phyloP scores from a whole-genome alignment of 2,329 filamentous ascomycete species.

The Exophiala bonariae region DNA sequence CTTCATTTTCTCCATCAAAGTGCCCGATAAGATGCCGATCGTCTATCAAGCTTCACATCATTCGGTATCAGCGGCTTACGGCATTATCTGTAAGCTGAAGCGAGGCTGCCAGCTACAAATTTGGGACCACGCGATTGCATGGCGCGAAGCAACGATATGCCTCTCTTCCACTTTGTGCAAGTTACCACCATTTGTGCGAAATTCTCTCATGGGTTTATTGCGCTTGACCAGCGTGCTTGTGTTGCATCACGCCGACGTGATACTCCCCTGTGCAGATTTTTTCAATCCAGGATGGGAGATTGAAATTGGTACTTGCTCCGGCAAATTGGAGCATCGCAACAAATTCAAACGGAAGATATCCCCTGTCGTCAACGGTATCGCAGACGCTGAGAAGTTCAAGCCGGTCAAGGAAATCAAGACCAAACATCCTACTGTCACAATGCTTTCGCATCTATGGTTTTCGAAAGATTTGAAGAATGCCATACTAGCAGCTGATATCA shows the following conservation, averaged over 20 bases:
- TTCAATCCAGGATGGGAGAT: slow-evolving; percentile 66
- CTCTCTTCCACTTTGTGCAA: slow-evolving; percentile 52
- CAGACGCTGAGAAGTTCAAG: slow-evolving; percentile 63
- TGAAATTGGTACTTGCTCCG: slow-evolving; percentile 61
- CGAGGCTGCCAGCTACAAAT: slow-evolving; percentile 61
- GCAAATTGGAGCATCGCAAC: slow-evolving; percentile 57
- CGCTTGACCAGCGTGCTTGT: slow-evolving; percentile 49
- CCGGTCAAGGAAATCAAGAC: slow-evolving; percentile 61
- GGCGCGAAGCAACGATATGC: slow-evolving; percentile 57
- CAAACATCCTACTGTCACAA: slow-evolving; percentile 61
- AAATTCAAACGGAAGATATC: slow-evolving; percentile 62
- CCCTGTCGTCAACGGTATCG: slow-evolving; percentile 65
- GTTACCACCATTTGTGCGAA: slow-evolving; percentile 51
- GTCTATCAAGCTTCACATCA: slow-evolving; percentile 66
- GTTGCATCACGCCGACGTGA: slow-evolving; percentile 59
- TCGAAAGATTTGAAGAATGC: slow-evolving; percentile 66
- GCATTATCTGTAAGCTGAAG: slow-evolving; percentile 63
- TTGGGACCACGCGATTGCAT: slow-evolving; percentile 65
- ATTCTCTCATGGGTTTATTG: slow-evolving; percentile 49
- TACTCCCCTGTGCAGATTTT: slow-evolving; percentile 59
- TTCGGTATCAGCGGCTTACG: slow-evolving; percentile 61
- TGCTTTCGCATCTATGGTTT: slow-evolving; percentile 59
- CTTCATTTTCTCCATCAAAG: slow-evolving; percentile 59
- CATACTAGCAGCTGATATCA: slow-evolving; percentile 63
- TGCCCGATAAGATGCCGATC: slow-evolving; percentile 57